Conservation (phyloP, 2,329 filamentous ascomycete species). For the Cladorrhinum sp. region DNA sequence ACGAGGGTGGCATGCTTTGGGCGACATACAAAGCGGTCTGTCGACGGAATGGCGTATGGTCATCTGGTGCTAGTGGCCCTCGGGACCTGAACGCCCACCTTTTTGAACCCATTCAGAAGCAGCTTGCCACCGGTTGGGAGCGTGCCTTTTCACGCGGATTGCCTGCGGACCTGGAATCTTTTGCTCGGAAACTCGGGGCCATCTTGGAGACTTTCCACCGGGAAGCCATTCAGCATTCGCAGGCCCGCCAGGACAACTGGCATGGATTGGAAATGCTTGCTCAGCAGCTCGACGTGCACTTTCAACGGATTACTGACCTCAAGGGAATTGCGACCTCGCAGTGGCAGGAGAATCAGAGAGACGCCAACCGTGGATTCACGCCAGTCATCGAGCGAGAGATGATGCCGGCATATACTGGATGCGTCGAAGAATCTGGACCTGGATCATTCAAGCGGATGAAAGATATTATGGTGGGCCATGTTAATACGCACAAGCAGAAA, state of each 20-base stretch:
- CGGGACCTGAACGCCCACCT: slow-evolving; percentile 31
- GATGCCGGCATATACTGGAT: slow-evolving; percentile 24
- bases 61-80: slow-evolving; percentile 16
- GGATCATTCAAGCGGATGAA: slow-evolving; percentile 30
- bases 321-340: slow-evolving; percentile 1
- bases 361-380: slow-evolving; percentile 27
- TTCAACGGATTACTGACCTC: slow-evolving; percentile 17
- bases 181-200: slow-evolving; percentile 4
- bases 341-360: slow-evolving; percentile 25
- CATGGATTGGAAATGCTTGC: slow-evolving; percentile 22
- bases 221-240: slow-evolving; percentile 12
- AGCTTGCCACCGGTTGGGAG: slow-evolving; percentile 28
- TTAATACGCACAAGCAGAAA: slow-evolving; percentile 9
- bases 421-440: slow-evolving; percentile 20
- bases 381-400: slow-evolving; percentile 25
- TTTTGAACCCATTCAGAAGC: slow-evolving; percentile 24
- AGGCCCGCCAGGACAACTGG: slow-evolving; percentile 14
- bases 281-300: slow-evolving; percentile 26
- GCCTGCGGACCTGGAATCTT: slow-evolving; percentile 12
- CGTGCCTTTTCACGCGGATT: slow-evolving; percentile 28
- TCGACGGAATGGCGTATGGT: slow-evolving; percentile 23
- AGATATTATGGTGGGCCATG: slow-evolving; percentile 25
- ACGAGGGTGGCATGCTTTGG: slow-evolving; percentile 26
- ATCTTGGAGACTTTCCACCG: slow-evolving; percentile 21
- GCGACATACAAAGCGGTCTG: slow-evolving; percentile 30